These are phyloP conservation scores for Trypanosoma caninum DNA, from an alignment of 208 protist species.

Conservation along the genomic window DNA sequence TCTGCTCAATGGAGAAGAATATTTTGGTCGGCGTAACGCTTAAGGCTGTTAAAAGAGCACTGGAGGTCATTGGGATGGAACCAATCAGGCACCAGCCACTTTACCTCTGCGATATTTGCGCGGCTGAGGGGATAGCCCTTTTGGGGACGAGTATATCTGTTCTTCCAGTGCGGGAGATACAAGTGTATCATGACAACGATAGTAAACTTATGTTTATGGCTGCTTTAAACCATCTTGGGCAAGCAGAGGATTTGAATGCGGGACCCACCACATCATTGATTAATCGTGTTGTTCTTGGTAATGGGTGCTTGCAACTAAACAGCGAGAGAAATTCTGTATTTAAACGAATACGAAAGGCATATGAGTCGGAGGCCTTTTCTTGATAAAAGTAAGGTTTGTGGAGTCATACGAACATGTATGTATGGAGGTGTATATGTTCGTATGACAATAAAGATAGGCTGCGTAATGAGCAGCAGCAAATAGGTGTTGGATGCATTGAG, in stretches of 20 bases:
- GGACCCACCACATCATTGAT: background rate
- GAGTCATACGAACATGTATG: no score
- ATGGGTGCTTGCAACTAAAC: slow-evolving; percentile 21
- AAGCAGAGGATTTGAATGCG: background rate
- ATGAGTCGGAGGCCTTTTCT: slow-evolving; percentile 25
- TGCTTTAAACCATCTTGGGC: slow-evolving; percentile 20
- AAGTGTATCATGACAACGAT: slow-evolving; percentile 50
- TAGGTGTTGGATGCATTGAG: no score
- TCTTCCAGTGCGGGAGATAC: slow-evolving; percentile 58
- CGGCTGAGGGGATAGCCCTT: slow-evolving; percentile 48
- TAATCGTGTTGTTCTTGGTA: slow-evolving; percentile 1
- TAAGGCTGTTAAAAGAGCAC: slow-evolving; percentile 30
- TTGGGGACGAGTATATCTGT: slow-evolving; percentile 74
- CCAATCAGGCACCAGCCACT: slow-evolving; percentile 46
- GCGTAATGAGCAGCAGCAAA: no score
- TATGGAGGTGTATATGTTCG: no score
- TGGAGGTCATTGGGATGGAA: slow-evolving; percentile 27
- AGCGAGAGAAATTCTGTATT: slow-evolving; percentile 17
- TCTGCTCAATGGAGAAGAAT: slow-evolving; percentile 61
- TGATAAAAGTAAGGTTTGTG: background rate
- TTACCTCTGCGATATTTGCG: slow-evolving; percentile 48
- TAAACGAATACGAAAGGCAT: slow-evolving; percentile 20
- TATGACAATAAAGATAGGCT: no score
- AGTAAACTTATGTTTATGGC: slow-evolving; percentile 32
- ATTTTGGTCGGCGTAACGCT: slow-evolving; percentile 82